Evolutionary conservation across 129 eudicot species (phyloP), one percentile per base, ranked within the genome.

Genomic region (Dittrichia graveolens): DNA sequence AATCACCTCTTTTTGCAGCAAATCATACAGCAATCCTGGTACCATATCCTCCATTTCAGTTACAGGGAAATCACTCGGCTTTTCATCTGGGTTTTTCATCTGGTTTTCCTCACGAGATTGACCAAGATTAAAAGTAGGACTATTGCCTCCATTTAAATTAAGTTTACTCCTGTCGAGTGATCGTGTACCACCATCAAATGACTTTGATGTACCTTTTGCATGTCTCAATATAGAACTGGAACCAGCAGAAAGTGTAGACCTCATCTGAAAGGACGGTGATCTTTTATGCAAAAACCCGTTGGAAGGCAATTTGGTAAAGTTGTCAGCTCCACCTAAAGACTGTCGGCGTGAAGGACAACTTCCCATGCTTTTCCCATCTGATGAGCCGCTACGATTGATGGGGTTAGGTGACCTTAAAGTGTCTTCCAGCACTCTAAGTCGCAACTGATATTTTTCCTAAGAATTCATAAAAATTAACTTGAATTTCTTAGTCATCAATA

Each of bases 151-250:
- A 82, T 84, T 83, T 66, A 80, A 67, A 47, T 79, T 83, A 69
- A 75, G 70, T 78, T 92, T 89, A 73, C 86, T 84, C 83, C 98
- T 79, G 72, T 92, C 98, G n/a, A 83, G 75, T 79, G 97, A 92
- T 75, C 96, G 69, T 50, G 96, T 85, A 14, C 97, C 96, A 77
- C 93, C 96, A 79, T 88, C 91, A 78, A 92, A 92, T 64, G 97
- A 92, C 82, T 86, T 92, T 61, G 96, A 88, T 55, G 95, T 88
- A 31, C 97, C 96, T 79, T 92, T 92, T 45, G 97, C 97, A 78
- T 85, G 89, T 61, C 66, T 83, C 74, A 91, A 61, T 24, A 91
- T 65, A 69, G 87, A 59, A 61, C 95, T 85, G 48, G 86, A 80
- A 47, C 87, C 84, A 58, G 95, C 50, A 60, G 88, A 73, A 16